These are phyloP conservation scores for Schwanniomyces occidentalis DNA, from an alignment of 805 yeast genomes.

Conservation along the genomic window DNA sequence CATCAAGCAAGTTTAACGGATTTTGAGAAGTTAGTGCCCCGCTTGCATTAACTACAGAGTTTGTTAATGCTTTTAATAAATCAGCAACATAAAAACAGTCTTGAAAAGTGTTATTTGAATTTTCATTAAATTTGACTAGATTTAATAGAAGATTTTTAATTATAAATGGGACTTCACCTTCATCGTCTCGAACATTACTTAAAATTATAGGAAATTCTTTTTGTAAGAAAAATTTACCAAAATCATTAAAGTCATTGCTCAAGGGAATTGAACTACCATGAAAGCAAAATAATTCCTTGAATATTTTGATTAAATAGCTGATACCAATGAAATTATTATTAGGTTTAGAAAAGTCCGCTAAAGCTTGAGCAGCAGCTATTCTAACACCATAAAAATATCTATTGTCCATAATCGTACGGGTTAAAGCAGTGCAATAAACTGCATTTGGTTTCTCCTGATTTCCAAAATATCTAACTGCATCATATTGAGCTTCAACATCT, in stretches of 20 bases:
- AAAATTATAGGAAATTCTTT: slow-evolving; percentile 66
- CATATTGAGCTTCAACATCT: slow-evolving; percentile 93
- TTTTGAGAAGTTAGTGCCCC: slow-evolving; percentile 10
- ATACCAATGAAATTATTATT: slow-evolving; percentile 70
- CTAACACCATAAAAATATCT: slow-evolving; percentile 89
- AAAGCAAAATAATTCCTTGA: slow-evolving; percentile 71
- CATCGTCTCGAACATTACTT: slow-evolving; percentile 58
- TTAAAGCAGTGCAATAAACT: slow-evolving; percentile 71
- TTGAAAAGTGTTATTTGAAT: slow-evolving; percentile 71
- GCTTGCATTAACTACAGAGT: slow-evolving; percentile 21
- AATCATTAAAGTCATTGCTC: slow-evolving; percentile 78
- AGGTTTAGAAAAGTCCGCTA: slow-evolving; percentile 65
- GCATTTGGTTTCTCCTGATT: slow-evolving; percentile 55
- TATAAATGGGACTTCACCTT: slow-evolving; percentile 58
- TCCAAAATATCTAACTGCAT: slow-evolving; percentile 75
- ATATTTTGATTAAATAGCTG: slow-evolving; percentile 68
- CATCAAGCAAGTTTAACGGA: slow-evolving; percentile 6
- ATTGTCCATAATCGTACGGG: slow-evolving; percentile 78
- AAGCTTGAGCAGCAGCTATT: slow-evolving; percentile 78
- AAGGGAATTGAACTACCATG: slow-evolving; percentile 60
- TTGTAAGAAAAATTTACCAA: slow-evolving; percentile 67
- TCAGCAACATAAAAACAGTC: slow-evolving; percentile 68
- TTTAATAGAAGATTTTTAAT: slow-evolving; percentile 66
- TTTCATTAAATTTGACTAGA: slow-evolving; percentile 80
- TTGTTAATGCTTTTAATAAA: slow-evolving; percentile 56